Base-by-base conservation (phyloP, 2,329 filamentous ascomycete genomes). In the Fusarium albidum region DNA sequence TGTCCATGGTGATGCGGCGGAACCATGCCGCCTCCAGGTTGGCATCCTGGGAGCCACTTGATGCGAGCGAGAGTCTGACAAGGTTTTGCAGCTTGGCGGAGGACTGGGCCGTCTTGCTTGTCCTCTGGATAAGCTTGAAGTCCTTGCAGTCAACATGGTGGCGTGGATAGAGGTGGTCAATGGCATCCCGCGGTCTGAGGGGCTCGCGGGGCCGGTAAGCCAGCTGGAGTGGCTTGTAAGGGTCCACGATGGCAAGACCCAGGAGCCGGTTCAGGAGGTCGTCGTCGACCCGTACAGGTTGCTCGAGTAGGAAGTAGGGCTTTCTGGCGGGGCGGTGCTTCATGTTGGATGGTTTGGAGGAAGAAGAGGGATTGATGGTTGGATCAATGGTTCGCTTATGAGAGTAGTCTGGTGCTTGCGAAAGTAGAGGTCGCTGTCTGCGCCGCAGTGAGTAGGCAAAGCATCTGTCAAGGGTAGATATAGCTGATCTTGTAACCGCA, bases 1-100 rank as follows among this genome's bases (percentile, higher is more conserved):
- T 41, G 12, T 33, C 17, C 28, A 49, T 49, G n/a, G 27, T 33
- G 14, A 49, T n/a, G 9, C 31, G 46, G 13, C 46, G 46, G 10
- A 42, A 49, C 12, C 12, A 12, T 7, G 15, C 21, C 3, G 32
- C 46, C 11, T 6, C 6, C 13, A 49, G 28, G 12, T 25, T 12
- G 9, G n/a, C 38, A 12, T 27, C 18, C 31, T 28, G 26, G 4
- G 47, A 37, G 25, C 12, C 26, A 14, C 26, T n/a, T 14, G 15
- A 12, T 17, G 21, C 21, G 6, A 38, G 47, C 12, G 6, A 38
- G 6, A 44, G 2, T 13, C 12, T 32, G 9, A 17, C 32, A 6
- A 38, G 21, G 2, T n/a, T 15, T 17, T 44, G 14, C 5, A 44
- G 28, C 39, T 31, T 33, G 15, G 32, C n/a, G n/a, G 11, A 9